Percentiles rank a stretch among this genome's conserved stretches.
Conservation (phyloP, 768 basidiomycete species). For the Cystofilobasidium bisporidii region DNA sequence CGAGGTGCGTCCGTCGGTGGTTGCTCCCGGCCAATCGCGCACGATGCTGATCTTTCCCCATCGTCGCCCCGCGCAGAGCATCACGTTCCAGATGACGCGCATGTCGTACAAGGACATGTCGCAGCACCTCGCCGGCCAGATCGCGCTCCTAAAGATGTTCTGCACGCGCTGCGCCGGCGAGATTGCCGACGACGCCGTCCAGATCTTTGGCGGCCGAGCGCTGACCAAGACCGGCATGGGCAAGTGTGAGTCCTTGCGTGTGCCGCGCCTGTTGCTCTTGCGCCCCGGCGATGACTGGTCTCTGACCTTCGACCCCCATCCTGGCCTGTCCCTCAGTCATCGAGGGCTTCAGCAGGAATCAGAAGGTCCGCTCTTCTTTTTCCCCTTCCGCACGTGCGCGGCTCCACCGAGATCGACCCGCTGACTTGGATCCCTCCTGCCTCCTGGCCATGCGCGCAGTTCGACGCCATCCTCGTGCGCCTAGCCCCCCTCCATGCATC, state of each 20-base stretch:
- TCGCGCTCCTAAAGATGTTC: slow-evolving; percentile 70
- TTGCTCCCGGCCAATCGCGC: background rate
- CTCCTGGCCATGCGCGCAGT: too few relatives aligned
- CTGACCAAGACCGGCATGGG: slow-evolving; percentile 78
- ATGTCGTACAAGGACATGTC: slow-evolving; percentile 51
- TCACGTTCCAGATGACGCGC: slow-evolving; percentile 78
- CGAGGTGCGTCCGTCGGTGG: slow-evolving; percentile 18
- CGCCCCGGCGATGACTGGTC: too few relatives aligned
- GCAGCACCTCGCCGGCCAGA: slow-evolving; percentile 61
- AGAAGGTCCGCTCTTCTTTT: too few relatives aligned
- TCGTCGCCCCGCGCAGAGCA: too few relatives aligned
- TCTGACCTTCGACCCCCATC: too few relatives aligned
- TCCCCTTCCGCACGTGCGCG: too few relatives aligned
- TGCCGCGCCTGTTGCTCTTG: too few relatives aligned
- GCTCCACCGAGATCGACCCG: too few relatives aligned
- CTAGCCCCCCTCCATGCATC: background rate
- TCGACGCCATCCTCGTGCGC: slow-evolving; percentile 21
- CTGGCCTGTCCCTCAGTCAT: too few relatives aligned
- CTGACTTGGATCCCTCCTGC: too few relatives aligned
- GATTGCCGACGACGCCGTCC: slow-evolving; percentile 69
- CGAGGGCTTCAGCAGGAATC: slow-evolving; percentile 33
- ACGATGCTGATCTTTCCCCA: slow-evolving; percentile 72
- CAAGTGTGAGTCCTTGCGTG: too few relatives aligned
- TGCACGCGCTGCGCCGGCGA: slow-evolving; percentile 66
- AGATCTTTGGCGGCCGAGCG: slow-evolving; percentile 43